Base-by-base conservation (phyloP, 225 moss, liverwort and hornwort genomes). In the Sphagnum tenellum region DNA sequence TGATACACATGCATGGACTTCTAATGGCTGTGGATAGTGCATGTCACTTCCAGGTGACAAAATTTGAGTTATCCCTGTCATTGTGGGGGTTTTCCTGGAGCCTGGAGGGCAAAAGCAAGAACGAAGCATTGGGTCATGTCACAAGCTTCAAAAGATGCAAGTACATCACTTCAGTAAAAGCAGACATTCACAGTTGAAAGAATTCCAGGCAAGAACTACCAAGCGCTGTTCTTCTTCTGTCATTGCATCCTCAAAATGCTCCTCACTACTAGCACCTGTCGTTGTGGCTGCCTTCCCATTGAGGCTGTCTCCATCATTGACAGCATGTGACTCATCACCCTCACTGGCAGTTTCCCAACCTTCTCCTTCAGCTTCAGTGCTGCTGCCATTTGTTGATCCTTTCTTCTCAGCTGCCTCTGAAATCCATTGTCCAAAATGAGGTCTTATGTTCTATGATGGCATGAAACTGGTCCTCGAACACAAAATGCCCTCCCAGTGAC, bases 291-390 rank as follows among this genome's bases (percentile, higher is more conserved):
- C 46, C 52, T 68, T 72, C 64, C 70, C 59, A 53, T 74, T 47
- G 14, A 46, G 58, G 61, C 50, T 56, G 46, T 62, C 49, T 46
- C 51, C 64, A 8, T 68, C 80, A 8, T 64, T 70, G 48, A 4
- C 66, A 48, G 6, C 67, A 9, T 67, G 66, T 4, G 3, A 64
- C 61, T 81, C 76, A 7, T 79, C 78, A 8, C 91, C 91, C 80
- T 89, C 89, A 77, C 91, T 94, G 47, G 91, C 94, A 57, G 87
- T 94, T 52, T 91, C 87, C 74, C 85, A 94, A 60, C 87, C 94
- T 66, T 94, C 86, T 55, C 79, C 82, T 44, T 88, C 89, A 53
- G 65, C 82, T 47, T 82, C 85, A 46, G 73, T 29, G 29, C 29
- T 29, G 7, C 52, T 9, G 0, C 52, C 71, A 68, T 67, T 61